These are phyloP conservation scores for Daphne laureola DNA, from an alignment of 441 rosid species.

Conservation along the genomic window DNA sequence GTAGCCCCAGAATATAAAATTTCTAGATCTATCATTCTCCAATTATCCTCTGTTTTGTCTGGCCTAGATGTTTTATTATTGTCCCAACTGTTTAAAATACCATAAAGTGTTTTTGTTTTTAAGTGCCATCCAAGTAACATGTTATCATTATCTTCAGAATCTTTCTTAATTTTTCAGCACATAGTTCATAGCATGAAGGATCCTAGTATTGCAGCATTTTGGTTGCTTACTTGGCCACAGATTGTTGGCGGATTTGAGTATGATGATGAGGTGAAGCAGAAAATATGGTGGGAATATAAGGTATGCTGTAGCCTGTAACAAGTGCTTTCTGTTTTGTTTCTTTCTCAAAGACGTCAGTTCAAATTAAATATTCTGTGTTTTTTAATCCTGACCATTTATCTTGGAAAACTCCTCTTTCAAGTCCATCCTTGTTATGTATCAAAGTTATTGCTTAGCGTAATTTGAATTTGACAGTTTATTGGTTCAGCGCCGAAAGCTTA, in stretches of 20 bases:
- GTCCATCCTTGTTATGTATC: too few relatives aligned
- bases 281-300: slow-evolving; percentile 89
- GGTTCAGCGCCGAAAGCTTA: too few relatives aligned
- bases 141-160: not conserved
- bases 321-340: not conserved
- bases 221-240: slow-evolving; percentile 85
- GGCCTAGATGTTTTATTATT: too few relatives aligned
- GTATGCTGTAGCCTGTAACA: slow-evolving; percentile 19
- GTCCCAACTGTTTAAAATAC: too few relatives aligned
- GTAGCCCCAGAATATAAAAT: too few relatives aligned
- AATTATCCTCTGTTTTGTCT: too few relatives aligned
- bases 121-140: not conserved
- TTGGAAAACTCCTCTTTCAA: too few relatives aligned
- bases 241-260: slow-evolving; percentile 69
- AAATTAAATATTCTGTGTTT: not conserved
- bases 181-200: slow-evolving; percentile 92
- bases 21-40: too few relatives aligned
- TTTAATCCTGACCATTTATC: too few relatives aligned
- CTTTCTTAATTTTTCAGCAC: slow-evolving; percentile 50
- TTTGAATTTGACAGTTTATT: too few relatives aligned
- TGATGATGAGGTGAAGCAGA: slow-evolving; percentile 80
- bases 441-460: too few relatives aligned
- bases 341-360: slow-evolving; percentile 4
- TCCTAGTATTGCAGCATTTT: slow-evolving; percentile 92
- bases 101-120: not conserved